Evolutionary conservation across 768 basidiomycete genomes (phyloP).

Genomic region (Lentinula lateritia): DNA sequence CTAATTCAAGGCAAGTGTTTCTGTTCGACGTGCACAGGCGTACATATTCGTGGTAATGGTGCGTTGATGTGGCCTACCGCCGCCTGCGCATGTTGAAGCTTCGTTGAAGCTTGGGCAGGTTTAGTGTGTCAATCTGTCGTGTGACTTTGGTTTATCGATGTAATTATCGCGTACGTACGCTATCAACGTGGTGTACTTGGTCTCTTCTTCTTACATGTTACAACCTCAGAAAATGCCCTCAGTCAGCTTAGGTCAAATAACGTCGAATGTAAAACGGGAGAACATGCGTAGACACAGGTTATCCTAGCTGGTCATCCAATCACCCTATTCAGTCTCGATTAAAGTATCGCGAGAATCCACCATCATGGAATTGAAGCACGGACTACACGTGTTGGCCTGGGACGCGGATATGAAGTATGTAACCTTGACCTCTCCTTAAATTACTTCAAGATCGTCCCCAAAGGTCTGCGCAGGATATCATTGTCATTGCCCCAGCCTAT

Average conservation of each 20-base stretch:
- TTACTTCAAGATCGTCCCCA: neutral
- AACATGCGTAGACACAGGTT: neutral
- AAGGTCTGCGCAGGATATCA: neutral
- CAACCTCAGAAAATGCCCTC: neutral
- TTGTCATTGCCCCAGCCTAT: neutral
- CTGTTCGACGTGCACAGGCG: neutral
- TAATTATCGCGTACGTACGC: neutral
- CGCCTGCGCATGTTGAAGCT: neutral
- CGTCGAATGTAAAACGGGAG: too few relatives aligned
- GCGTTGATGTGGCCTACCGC: too few relatives aligned
- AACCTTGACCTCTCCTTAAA: neutral
- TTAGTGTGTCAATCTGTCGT: neutral
- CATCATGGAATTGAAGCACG: slow-evolving; percentile 1
- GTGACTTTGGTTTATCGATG: neutral
- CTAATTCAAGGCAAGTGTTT: too few relatives aligned
- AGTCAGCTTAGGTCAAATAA: too few relatives aligned
- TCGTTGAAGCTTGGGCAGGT: neutral
- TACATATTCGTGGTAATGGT: neutral
- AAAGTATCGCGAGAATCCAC: neutral
- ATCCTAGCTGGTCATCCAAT: neutral
- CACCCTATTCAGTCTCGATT: neutral
- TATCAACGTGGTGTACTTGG: neutral
- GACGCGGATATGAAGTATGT: neutral
- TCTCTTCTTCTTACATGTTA: neutral
- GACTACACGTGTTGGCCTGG: slow-evolving; percentile 4